Conservation (phyloP, 2,329 filamentous ascomycete genomes). For the Hypoxylon sp. region DNA sequence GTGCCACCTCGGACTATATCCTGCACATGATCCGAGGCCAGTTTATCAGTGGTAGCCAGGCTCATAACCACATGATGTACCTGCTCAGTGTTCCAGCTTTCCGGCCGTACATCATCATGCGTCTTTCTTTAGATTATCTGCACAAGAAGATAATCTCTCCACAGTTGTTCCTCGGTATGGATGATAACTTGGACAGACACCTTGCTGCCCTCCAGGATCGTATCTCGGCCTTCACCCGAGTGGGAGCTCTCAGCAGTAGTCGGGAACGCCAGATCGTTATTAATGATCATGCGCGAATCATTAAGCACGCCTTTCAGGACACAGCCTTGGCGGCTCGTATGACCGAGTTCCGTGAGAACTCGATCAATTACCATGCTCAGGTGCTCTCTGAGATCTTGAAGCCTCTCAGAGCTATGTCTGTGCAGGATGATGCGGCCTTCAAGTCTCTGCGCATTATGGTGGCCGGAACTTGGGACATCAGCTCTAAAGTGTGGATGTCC, state of each 20-base stretch:
- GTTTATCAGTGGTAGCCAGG: constrained; percentile 35
- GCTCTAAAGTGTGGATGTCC: constrained; percentile 52
- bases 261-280: constrained; percentile 50
- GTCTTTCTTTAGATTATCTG: constrained; percentile 52
- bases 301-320: constrained; percentile 44
- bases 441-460: constrained; percentile 48
- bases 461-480: constrained; percentile 50
- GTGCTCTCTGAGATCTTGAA: constrained; percentile 49
- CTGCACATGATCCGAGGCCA: constrained; percentile 40
- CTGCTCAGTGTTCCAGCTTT: constrained; percentile 44
- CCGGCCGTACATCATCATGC: constrained; percentile 52
- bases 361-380: constrained; percentile 45
- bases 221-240: constrained; percentile 39
- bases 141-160: constrained; percentile 52
- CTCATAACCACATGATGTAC: constrained; percentile 47
- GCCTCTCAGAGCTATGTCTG: constrained; percentile 46
- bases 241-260: background rate
- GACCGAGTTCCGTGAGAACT: constrained; percentile 42
- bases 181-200: constrained; percentile 48
- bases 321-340: background rate
- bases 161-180: constrained; percentile 52
- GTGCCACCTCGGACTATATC: constrained; percentile 51
- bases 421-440: constrained; percentile 39
- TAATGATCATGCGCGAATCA: constrained; percentile 53
- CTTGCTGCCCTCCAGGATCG: constrained; percentile 50